These are phyloP conservation scores for Jaenimonas drosophilae DNA, from an alignment of 208 protist species.

Conservation along the genomic window DNA sequence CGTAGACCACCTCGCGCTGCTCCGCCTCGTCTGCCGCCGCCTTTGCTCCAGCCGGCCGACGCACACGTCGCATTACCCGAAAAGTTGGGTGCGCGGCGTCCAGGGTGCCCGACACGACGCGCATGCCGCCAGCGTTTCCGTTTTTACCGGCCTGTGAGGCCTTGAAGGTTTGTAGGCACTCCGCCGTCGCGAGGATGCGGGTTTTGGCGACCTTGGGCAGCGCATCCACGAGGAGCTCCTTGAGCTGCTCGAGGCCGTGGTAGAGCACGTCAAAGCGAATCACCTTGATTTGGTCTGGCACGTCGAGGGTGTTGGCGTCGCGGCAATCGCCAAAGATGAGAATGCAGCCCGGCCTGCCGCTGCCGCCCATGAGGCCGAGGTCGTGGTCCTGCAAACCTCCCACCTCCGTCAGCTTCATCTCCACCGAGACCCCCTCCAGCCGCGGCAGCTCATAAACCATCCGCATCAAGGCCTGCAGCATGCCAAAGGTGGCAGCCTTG, in stretches of 20 bases:
- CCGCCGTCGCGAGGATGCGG: constrained; percentile 53
- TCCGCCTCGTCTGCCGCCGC: constrained; percentile 14
- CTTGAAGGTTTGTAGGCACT: constrained; percentile 76
- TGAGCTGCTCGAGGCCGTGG: constrained; percentile 79
- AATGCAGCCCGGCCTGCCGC: constrained; percentile 63
- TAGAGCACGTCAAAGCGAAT: constrained; percentile 81
- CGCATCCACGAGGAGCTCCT: constrained; percentile 56
- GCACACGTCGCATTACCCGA: constrained; percentile 53
- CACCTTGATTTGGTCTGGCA: constrained; percentile 63
- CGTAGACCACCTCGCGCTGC: constrained; percentile 50
- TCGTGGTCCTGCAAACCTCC: constrained; percentile 66
- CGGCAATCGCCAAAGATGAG: constrained; percentile 77
- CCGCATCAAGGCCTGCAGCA: constrained; percentile 86
- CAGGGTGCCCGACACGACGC: constrained; percentile 68
- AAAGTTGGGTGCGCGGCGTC: constrained; percentile 45
- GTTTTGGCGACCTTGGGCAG: constrained; percentile 59
- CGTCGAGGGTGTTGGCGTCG: constrained; percentile 45
- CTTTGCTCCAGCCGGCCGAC: too few relatives aligned
- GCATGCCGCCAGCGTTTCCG: constrained; percentile 82
- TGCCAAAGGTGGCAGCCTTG: constrained; percentile 84
- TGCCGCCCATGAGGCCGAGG: constrained; percentile 36
- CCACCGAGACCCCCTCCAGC: constrained; percentile 62
- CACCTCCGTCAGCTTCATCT: constrained; percentile 68
- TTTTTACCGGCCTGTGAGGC: constrained; percentile 72
- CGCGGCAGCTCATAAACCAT: constrained; percentile 76